phyloP scores from a whole-genome alignment of 768 basidiomycete species.

The Erythrobasidium yunnanense region DNA sequence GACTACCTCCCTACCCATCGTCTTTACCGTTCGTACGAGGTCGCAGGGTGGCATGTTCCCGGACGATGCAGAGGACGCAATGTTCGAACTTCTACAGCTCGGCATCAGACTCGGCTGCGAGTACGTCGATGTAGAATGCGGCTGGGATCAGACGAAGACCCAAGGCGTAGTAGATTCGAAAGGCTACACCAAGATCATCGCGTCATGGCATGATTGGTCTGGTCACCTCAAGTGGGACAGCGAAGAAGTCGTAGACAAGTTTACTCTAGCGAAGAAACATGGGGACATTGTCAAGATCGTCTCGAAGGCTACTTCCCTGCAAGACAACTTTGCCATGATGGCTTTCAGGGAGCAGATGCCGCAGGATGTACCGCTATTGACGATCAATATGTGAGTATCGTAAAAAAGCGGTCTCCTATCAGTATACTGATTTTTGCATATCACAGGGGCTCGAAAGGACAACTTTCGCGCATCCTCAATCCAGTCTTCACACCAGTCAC shows the following conservation, averaged over 20 bases:
- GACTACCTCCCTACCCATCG: slow-evolving; percentile 66
- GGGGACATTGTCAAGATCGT: slow-evolving; percentile 92
- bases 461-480: slow-evolving; percentile 81
- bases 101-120: slow-evolving; percentile 76
- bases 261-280: slow-evolving; percentile 53
- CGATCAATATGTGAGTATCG: slow-evolving; percentile 64
- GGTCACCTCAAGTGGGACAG: slow-evolving; percentile 74
- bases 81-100: slow-evolving; percentile 62
- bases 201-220: slow-evolving; percentile 91
- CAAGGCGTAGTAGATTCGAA: slow-evolving; percentile 54
- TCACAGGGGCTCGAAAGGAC: slow-evolving; percentile 51
- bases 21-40: slow-evolving; percentile 79
- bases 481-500: slow-evolving; percentile 77
- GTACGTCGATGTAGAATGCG: slow-evolving; percentile 83
- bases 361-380: slow-evolving; percentile 56
- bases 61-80: slow-evolving; percentile 59
- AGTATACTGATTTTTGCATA: background rate
- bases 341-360: slow-evolving; percentile 59
- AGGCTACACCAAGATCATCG: slow-evolving; percentile 66
- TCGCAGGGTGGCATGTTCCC: slow-evolving; percentile 89
- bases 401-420: slow-evolving; percentile 45
- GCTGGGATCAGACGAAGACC: slow-evolving; percentile 57
- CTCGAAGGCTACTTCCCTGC: slow-evolving; percentile 61
- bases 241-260: slow-evolving; percentile 56
- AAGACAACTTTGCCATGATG: slow-evolving; percentile 70